Evolutionary conservation across 2,329 filamentous ascomycete genomes (phyloP).

Genomic region (Thielaviopsis populi): DNA sequence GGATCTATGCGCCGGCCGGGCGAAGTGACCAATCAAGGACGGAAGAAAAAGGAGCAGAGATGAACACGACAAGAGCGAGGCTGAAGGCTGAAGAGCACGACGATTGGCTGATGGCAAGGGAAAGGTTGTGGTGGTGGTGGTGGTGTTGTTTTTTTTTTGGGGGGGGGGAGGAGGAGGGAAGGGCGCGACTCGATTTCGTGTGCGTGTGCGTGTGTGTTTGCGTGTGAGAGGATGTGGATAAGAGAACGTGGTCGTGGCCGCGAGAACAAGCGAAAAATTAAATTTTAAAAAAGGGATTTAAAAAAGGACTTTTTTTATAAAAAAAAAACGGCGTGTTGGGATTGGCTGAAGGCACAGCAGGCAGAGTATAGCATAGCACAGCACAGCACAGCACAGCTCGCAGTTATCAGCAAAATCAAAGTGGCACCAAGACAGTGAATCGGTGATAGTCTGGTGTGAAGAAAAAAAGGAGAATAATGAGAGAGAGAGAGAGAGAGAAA

Average conservation of each 20-base stretch:
- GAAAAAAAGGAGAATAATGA: neutral
- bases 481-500: neutral
- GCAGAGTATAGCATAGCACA: neutral
- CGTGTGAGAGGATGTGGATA: neutral
- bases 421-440: neutral
- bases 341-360: neutral
- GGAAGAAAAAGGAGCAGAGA: neutral
- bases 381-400: no score
- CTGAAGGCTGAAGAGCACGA: neutral
- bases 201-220: neutral
- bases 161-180: no score
- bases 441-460: neutral
- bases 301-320: no score
- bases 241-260: neutral
- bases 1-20: constrained; percentile 9
- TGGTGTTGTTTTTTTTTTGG: neutral
- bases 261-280: neutral
- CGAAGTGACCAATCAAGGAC: neutral
- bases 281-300: neutral
- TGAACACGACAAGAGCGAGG: neutral
- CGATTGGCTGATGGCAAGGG: neutral
- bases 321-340: neutral
- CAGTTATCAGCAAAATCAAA: no score
- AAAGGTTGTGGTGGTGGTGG: neutral
- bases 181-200: neutral